Base-by-base conservation (phyloP, 2,329 filamentous ascomycete species). In the Paracoccidioides brasiliensis region DNA sequence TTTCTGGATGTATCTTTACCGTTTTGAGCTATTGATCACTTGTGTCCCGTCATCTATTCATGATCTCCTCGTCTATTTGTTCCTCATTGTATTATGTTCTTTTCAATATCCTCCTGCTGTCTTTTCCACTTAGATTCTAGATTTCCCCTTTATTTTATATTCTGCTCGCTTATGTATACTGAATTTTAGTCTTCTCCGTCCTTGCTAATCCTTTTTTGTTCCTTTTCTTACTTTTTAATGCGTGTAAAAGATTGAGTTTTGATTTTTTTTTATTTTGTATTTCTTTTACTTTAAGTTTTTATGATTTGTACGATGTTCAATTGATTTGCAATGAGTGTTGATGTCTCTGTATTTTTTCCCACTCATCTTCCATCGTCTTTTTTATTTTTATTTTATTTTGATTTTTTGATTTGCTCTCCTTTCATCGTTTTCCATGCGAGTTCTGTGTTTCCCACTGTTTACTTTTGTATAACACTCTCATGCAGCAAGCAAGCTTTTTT, bases 231-330 rank as follows among this genome's bases (percentile, higher is more conserved):
- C 3, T 33, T 37, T 49, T 49, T 49, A 35, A 8, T n/a, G 37
- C 37, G 15, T 37, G 46, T 49, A n/a, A 32, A 15, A 35, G 46
- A 35, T 15, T n/a, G 10, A 30, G n/a, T 40, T 30, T 51, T 40
- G 35, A 40, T 40, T 28, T 53, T 42, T 32, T 52, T 52, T 37
- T 12, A 12, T 51, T 32, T 28, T 54, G 51, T 45, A 35, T 45
- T 37, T 44, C 38, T 43, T 46, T 51, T 50, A 54, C 33, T 30
- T 40, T 49, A 44, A 30, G 42, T 28, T 44, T 38, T 32, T 32
- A 61, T 38, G 53, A 58, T 54, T 56, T 61, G 59, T 61, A 61
- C 59, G 59, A 59, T 61, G 57, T 54, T 56, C 55, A 41, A 60
- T 1, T 55, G 59, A 60, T 57, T 51, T 50, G 55, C 41, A 43